Base-by-base conservation (phyloP, 2,329 filamentous ascomycete species). In the Phyllosticta citriasiana region DNA sequence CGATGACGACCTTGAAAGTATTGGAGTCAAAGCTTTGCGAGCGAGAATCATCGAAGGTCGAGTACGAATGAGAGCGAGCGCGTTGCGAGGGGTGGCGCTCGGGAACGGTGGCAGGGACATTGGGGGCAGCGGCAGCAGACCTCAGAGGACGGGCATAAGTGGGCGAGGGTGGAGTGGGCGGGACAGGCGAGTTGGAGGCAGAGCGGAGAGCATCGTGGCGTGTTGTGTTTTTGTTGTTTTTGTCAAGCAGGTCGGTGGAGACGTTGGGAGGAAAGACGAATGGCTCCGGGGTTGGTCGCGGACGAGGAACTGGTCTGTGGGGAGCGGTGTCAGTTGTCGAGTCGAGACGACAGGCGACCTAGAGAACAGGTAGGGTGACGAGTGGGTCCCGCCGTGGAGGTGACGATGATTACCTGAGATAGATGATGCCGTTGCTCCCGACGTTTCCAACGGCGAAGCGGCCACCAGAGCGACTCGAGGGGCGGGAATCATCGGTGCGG, bases 1-100 rank as follows among this genome's bases (percentile, higher is more conserved):
- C 88, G 68, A 95, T 93, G 63, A 93, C 82, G 47, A 95, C 85
- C 71, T 88, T 91, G 73, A 94, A 87, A 61, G 85, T 88, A 35
- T 87, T 88, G 2, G 80, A 79, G 63, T 88, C 85, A 22, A 80
- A 78, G 66, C 80, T 80, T 64, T 78, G 79, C 58, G 76, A 69
- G 53, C 67, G 66, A 26, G 76, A 74, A 65, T 91, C 89, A 55
- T 86, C 87, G 60, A 88, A 77, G 5, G 88, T 92, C 35, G 89
- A 91, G 69, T 91, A 88, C 0, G 91, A 95, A 67, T 87, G 79
- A 22, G 88, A 85, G 65, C 88, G 84, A 30, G 65, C 63, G 66
- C 74, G 72, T 64, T 25, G 68, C 66, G 33, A 66, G 54, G 58
- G 65, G 65, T 55, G 62, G 60, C 53, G 55, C 63, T 40, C 33